A percentile compares a stretch with the other conserved stretches of the same genome.
Evolutionary conservation across 306 rosid genomes (phyloP).

Genomic region (Oemleria cerasiformis): DNA sequence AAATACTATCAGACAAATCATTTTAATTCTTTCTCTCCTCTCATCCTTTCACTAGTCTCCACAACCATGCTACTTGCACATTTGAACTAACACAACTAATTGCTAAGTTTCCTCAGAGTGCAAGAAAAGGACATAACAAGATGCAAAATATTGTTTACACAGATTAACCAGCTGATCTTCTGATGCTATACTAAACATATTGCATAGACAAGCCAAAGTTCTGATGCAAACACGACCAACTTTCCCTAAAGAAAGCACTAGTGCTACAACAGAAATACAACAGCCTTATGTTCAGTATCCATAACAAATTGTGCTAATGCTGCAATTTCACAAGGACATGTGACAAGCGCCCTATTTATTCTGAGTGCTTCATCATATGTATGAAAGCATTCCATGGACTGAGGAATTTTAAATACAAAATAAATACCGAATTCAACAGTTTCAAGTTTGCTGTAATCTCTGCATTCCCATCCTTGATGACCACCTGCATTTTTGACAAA

Average conservation of each 20-base stretch:
- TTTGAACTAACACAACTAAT: background rate
- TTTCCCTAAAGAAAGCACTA: background rate
- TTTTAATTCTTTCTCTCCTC: background rate
- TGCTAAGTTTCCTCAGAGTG: background rate
- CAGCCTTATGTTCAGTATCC: background rate
- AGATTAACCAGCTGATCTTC: background rate
- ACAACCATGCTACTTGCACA: background rate
- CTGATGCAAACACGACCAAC: slow-evolving; percentile 10
- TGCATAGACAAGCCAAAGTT: background rate
- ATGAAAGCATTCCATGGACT: slow-evolving; percentile 2
- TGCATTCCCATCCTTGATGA: slow-evolving; percentile 82
- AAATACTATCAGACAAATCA: background rate
- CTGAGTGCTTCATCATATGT: background rate
- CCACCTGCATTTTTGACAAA: slow-evolving; percentile 73
- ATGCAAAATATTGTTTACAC: background rate
- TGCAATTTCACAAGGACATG: background rate
- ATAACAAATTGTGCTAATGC: background rate
- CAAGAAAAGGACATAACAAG: background rate
- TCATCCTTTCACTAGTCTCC: background rate
- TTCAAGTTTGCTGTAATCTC: slow-evolving; percentile 67
- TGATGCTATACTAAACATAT: background rate
- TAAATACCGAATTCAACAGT: slow-evolving; percentile 67
- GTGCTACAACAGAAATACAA: background rate
- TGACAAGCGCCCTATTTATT: background rate
- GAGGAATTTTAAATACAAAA: slow-evolving; percentile 5